A percentile compares a stretch with the other conserved stretches of the same genome.
phyloP scores from a whole-genome alignment of 2,329 filamentous ascomycete genomes.

The Ophiocordyceps unilateralis region DNA sequence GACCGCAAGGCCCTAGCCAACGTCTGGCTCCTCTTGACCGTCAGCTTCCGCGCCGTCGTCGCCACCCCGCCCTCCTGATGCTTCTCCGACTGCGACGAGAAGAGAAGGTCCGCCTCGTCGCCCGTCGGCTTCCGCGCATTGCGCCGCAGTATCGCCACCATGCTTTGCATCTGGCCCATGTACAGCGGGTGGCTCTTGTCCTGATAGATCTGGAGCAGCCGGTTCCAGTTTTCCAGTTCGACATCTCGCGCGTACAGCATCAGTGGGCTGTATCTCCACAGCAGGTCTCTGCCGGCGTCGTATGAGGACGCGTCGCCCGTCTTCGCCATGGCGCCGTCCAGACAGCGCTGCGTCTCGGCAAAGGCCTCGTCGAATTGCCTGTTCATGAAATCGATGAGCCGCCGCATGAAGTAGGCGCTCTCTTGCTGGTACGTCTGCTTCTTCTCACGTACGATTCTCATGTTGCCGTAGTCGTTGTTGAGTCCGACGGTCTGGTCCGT shows the following conservation, averaged over 20 bases:
- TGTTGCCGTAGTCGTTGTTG: constrained; percentile 64
- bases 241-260: constrained; percentile 80
- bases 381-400: constrained; percentile 68
- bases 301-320: constrained; percentile 59
- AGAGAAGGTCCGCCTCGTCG: constrained; percentile 72
- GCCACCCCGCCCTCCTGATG: constrained; percentile 60
- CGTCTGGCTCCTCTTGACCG: constrained; percentile 85
- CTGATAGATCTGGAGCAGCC: constrained; percentile 65
- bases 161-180: constrained; percentile 64
- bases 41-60: constrained; percentile 70
- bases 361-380: constrained; percentile 64
- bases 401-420: constrained; percentile 57
- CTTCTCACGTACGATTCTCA: constrained; percentile 90
- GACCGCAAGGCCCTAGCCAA: constrained; percentile 57
- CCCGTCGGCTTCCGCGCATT: constrained; percentile 57
- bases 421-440: constrained; percentile 74
- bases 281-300: constrained; percentile 49
- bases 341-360: constrained; percentile 47
- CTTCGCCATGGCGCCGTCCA: constrained; percentile 41
- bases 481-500: constrained; percentile 30
- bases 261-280: constrained; percentile 81
- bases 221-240: constrained; percentile 66
- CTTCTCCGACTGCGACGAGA: constrained; percentile 69
- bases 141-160: constrained; percentile 62
- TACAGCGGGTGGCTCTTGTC: constrained; percentile 61